Evolutionary conservation across 306 rosid species (phyloP).

Genomic region (Trifolium repens): DNA sequence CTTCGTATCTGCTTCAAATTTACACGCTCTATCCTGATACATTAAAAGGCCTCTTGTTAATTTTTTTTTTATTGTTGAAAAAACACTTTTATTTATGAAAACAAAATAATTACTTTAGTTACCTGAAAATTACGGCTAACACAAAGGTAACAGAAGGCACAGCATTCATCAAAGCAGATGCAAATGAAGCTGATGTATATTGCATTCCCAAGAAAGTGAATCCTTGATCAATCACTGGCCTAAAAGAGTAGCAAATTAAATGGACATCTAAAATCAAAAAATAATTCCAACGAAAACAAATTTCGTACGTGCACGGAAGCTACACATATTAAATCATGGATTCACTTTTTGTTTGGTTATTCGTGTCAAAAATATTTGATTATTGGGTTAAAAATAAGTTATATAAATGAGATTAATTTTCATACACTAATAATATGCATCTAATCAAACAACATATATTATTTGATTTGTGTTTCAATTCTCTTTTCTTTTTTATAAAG

Average conservation of each 20-base stretch:
- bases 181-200: slow-evolving; percentile 73
- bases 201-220: slow-evolving; percentile 70
- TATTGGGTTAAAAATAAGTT: background rate
- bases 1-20: slow-evolving; percentile 55
- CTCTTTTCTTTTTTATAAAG: too few relatives aligned
- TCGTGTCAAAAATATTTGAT: background rate
- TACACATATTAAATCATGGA: background rate
- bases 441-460: too few relatives aligned
- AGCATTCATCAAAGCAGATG: slow-evolving; percentile 74
- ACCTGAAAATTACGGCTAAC: slow-evolving; percentile 62
- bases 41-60: too few relatives aligned
- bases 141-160: slow-evolving; percentile 74
- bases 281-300: background rate
- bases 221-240: slow-evolving; percentile 80
- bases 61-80: too few relatives aligned
- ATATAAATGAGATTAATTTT: background rate
- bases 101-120: too few relatives aligned
- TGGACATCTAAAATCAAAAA: background rate
- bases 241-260: slow-evolving; percentile 39
- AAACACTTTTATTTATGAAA: too few relatives aligned
- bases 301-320: background rate
- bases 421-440: too few relatives aligned
- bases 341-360: background rate
- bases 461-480: too few relatives aligned
- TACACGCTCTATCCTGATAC: slow-evolving; percentile 50